A percentile compares a stretch with the other conserved stretches of the same genome.
These are phyloP conservation scores for Pseudogymnoascus sp. DNA, from an alignment of 2,329 filamentous ascomycete genomes.

Conservation along the genomic window DNA sequence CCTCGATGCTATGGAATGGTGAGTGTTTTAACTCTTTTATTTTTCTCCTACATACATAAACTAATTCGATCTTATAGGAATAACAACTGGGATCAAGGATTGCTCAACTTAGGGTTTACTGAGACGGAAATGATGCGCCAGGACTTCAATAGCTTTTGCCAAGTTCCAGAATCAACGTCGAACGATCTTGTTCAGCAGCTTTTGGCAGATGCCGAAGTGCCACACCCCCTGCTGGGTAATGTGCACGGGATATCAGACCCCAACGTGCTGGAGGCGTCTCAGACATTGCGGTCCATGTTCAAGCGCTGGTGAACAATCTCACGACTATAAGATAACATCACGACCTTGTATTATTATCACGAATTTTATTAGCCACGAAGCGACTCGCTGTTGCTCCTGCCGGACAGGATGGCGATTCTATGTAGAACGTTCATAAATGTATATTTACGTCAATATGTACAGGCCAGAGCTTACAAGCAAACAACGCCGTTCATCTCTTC, in stretches of 20 bases:
- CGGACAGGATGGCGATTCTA: neutral
- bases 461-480: neutral
- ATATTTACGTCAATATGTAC: neutral
- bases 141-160: conserved; percentile 28
- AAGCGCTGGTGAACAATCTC: conserved; percentile 3
- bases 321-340: neutral
- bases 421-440: neutral
- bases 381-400: neutral
- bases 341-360: neutral
- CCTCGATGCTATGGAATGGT: conserved; percentile 45
- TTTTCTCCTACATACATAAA: conserved; percentile 14
- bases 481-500: conserved; percentile 31
- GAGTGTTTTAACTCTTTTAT: conserved; percentile 15
- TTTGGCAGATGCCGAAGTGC: neutral
- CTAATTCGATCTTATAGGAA: conserved; percentile 18
- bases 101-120: conserved; percentile 31
- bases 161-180: conserved; percentile 27
- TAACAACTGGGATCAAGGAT: conserved; percentile 27
- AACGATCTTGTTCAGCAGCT: conserved; percentile 28
- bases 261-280: conserved; percentile 6
- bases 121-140: conserved; percentile 28
- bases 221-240: neutral
- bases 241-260: neutral
- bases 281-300: conserved; percentile 8
- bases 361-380: neutral